Evolutionary conservation across 495 filamentous ascomycete genomes (phyloP).

Genomic region (Parathielavia appendiculata): DNA sequence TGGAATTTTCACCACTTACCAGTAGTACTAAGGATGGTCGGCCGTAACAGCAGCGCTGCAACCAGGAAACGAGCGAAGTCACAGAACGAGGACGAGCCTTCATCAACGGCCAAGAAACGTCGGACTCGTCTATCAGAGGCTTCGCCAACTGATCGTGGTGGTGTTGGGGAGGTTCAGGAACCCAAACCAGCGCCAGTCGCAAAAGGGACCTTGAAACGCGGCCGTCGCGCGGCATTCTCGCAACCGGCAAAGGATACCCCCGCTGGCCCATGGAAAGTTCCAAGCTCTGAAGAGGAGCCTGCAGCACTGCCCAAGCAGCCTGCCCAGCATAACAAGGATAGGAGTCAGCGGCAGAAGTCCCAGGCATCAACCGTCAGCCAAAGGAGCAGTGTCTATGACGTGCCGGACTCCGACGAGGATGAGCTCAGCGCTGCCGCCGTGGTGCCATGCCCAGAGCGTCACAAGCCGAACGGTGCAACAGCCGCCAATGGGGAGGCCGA

Average conservation of each 20-base stretch:
- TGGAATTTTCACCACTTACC: not conserved
- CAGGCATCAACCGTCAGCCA: constrained; percentile 3
- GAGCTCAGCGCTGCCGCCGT: constrained; percentile 23
- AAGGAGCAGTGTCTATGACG: constrained; percentile 34
- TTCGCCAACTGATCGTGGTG: not conserved
- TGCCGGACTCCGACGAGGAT: constrained; percentile 39
- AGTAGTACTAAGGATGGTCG: not conserved
- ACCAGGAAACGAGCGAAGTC: constrained; percentile 21
- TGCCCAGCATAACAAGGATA: not conserved
- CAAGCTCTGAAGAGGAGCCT: constrained; percentile 25
- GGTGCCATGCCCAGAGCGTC: not conserved
- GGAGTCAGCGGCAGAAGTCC: constrained; percentile 9
- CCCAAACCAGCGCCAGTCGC: constrained; percentile 20
- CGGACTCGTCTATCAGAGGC: constrained; percentile 22
- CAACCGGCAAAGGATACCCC: constrained; percentile 1
- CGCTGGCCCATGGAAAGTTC: constrained; percentile 20
- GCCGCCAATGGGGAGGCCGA: not conserved
- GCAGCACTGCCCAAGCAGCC: constrained; percentile 14
- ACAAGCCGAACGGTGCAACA: not conserved
- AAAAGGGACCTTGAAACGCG: constrained; percentile 21
- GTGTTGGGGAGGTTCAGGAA: not conserved
- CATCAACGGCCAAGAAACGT: constrained; percentile 30
- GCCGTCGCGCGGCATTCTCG: not conserved
- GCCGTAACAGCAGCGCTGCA: constrained; percentile 6
- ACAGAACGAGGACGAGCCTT: constrained; percentile 19